Base-by-base conservation (phyloP, 73 alveolate species). In the Stentor coeruleus region DNA sequence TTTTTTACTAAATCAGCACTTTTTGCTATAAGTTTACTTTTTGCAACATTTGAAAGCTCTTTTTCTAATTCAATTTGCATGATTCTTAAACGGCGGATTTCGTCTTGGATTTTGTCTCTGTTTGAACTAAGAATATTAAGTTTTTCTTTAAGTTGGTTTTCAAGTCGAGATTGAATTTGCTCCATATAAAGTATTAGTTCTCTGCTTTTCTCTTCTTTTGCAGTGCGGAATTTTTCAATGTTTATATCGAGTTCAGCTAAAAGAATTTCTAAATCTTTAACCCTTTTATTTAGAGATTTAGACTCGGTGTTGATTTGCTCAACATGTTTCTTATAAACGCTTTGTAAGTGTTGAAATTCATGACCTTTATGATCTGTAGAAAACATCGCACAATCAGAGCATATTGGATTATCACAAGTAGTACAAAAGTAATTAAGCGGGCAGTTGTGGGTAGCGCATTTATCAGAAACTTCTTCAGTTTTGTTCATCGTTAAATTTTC, bases 321-420 rank as follows among this genome's bases (percentile, higher is more conserved):
- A 38, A 95, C 84, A 76, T 91, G 84, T 55, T 83, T 76, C 74
- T 84, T 86, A 59, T 94, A 96, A 31, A 95, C 96, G 59, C 81
- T 91, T 66, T 84, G 81, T 3, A 96, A 85, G 59, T 96, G 95
- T 89, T 96, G 96, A 82, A 96, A 91, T 75, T 92, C 91, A 86
- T 96, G 99, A 39, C 59, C 88, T 90, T 95, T 92, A 87, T 96
- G 99, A 38, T 88, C 96, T 1, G 28, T 20, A 60, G 95, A 94
- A 91, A 96, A 92, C 98, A 96, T 93, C 33, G 97, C 98, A 81
- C 99, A 96, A 77, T 96, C 99, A 38, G 98, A 93, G 87, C 99
- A 96, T 37, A 96, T 87, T 31, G 99, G 98, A 72, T 83, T 88
- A 76, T 90, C 84, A 86, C 99, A 96, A 31, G 95, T 94, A 6